Evolutionary conservation across 768 basidiomycete species (phyloP).

Genomic region (Trametes maxima): DNA sequence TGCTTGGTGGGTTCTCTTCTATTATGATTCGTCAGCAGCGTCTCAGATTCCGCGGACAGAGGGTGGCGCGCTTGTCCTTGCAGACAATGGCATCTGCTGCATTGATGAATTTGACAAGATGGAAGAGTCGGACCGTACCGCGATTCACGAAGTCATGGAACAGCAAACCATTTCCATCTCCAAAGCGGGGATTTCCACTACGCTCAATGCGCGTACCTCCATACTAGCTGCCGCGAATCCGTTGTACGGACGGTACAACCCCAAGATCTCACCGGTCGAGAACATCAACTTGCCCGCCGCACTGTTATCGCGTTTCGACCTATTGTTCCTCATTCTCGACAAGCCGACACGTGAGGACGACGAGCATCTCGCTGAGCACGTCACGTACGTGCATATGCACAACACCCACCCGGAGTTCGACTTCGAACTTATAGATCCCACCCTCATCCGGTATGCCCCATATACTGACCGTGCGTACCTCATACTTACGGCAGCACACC

Average conservation of each 20-base stretch:
- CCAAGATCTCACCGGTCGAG: slow-evolving; percentile 96
- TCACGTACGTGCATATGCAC: slow-evolving; percentile 98
- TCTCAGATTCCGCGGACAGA: slow-evolving; percentile 50
- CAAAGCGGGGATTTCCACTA: slow-evolving; percentile 98
- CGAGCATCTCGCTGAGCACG: slow-evolving; percentile 93
- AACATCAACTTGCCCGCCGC: slow-evolving; percentile 99
- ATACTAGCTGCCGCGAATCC: slow-evolving; percentile 98
- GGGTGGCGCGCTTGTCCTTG: slow-evolving; percentile 98
- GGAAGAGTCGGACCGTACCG: slow-evolving; percentile 97
- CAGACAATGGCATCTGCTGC: slow-evolving; percentile 99
- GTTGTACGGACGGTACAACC: slow-evolving; percentile 96
- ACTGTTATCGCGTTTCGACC: slow-evolving; percentile 92
- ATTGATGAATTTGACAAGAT: slow-evolving; percentile 99
- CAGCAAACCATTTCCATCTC: slow-evolving; percentile 99
- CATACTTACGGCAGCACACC: not conserved
- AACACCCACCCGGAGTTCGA: slow-evolving; percentile 86
- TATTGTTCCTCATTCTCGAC: slow-evolving; percentile 95
- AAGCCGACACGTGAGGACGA: slow-evolving; percentile 95
- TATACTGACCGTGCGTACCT: not conserved
- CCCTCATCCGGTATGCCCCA: slow-evolving; percentile 77
- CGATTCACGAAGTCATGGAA: slow-evolving; percentile 99
- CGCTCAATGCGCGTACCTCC: slow-evolving; percentile 95
- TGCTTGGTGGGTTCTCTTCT: slow-evolving; percentile 67
- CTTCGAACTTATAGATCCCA: slow-evolving; percentile 81
- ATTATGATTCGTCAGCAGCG: not conserved